Base-by-base conservation (phyloP, 441 rosid genomes). In the Corymbia calophylla region DNA sequence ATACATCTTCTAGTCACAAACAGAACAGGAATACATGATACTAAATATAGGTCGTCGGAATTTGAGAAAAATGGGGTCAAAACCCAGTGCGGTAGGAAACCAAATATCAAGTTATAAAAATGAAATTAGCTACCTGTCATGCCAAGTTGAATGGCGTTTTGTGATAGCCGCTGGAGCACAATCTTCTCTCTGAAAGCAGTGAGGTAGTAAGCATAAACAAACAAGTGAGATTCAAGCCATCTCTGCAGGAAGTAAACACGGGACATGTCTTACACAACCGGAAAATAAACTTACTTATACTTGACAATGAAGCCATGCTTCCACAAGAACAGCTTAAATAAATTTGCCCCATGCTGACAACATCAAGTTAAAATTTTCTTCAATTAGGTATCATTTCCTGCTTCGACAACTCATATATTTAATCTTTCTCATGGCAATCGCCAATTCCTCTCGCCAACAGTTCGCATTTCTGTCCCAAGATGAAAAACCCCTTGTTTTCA, bases 401-500 rank as follows among this genome's bases (percentile, higher is more conserved):
- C 91, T 93, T n/a, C 88, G 93, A 80, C 32, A 87, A 89, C 92
- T 94, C 91, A 95, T 62, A 88, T 92, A 88, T 90, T 94, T 95
- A 88, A 97, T 92, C 90, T 89, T 94, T 89, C 88, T 39, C 94
- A 91, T 90, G 89, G 95, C 96, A 90, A 89, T 86, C 87, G 88
- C 87, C 94, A 97, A 92, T 27, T 91, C 92, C 91, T 92, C 88
- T 39, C 48, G 89, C 89, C 92, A 88, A 89, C 90, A 90, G 88
- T 91, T 93, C 14, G 88, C 92, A 90, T 90, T 89, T 90, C 91
- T 89, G 53, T 92, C 68, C 90, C 91, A 89, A 89, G 93, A 89
- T 91, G 96, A 90, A 88, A 95, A 86, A 88, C 96, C 97, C 88
- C 96, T 97, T 29, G 81, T 93, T 64, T 89, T 90, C 90, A 97